Percentiles rank a stretch among this genome's conserved stretches.
Conservation (phyloP, 345 rosid species). For the Tarenaya hassleriana region DNA sequence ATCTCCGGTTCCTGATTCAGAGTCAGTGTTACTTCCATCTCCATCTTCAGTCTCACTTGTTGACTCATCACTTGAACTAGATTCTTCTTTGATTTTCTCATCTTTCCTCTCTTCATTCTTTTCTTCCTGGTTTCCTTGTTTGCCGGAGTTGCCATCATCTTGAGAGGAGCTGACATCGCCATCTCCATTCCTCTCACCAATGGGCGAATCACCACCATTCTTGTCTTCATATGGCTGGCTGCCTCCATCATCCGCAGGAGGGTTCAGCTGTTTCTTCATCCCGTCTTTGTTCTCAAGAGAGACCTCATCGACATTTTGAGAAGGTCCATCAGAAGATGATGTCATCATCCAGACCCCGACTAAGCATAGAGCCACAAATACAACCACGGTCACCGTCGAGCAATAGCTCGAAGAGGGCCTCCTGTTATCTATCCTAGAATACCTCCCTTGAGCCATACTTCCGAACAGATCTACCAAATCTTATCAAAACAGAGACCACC, state of each 20-base stretch:
- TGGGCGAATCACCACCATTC: slow-evolving; percentile 54
- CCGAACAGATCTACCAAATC: neutral
- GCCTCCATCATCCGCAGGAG: slow-evolving; percentile 30
- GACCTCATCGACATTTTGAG: slow-evolving; percentile 49
- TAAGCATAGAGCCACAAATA: slow-evolving; percentile 84
- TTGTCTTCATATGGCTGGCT: slow-evolving; percentile 45
- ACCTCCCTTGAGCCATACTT: slow-evolving; percentile 70
- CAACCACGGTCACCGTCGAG: slow-evolving; percentile 68
- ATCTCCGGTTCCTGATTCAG: slow-evolving; percentile 30
- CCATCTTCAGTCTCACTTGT: slow-evolving; percentile 26
- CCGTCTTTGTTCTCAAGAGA: slow-evolving; percentile 51
- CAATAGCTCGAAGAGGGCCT: slow-evolving; percentile 65
- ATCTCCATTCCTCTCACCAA: slow-evolving; percentile 50
- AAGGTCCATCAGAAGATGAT: slow-evolving; percentile 65
- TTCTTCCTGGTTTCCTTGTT: slow-evolving; percentile 38
- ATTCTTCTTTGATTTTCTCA: slow-evolving; percentile 32
- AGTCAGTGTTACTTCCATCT: slow-evolving; percentile 27
- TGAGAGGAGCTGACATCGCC: slow-evolving; percentile 22
- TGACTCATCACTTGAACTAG: slow-evolving; percentile 33
- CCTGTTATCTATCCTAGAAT: slow-evolving; percentile 62
- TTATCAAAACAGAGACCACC: slow-evolving; percentile 8
- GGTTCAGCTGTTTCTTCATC: slow-evolving; percentile 38
- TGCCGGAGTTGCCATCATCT: slow-evolving; percentile 26
- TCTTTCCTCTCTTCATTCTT: slow-evolving; percentile 26
- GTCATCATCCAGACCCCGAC: slow-evolving; percentile 98